phyloP scores from a whole-genome alignment of 441 rosid genomes.

The Mallotus repandus region DNA sequence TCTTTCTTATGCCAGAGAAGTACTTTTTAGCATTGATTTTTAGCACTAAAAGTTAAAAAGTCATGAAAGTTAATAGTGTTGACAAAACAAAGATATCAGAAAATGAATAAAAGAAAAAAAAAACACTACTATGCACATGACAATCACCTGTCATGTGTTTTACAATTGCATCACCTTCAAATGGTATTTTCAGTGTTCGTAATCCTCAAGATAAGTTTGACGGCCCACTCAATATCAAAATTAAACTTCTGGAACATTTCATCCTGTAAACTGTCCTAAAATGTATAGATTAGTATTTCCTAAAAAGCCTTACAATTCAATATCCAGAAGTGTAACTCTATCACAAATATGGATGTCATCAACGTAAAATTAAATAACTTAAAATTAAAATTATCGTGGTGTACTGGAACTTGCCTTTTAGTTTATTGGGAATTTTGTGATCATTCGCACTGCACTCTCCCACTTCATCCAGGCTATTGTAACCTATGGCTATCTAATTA shows the following conservation, averaged over 20 bases:
- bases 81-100: not conserved
- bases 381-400: not conserved
- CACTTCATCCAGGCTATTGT: too few species aligned
- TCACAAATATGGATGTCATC: not conserved
- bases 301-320: not conserved
- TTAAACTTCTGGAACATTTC: conserved; percentile 97
- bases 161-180: conserved; percentile 82
- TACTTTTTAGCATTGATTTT: conserved; percentile 94
- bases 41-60: conserved; percentile 70
- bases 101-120: conserved; percentile 5
- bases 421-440: too few species aligned
- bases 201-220: conserved; percentile 77
- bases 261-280: conserved; percentile 82
- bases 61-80: conserved; percentile 27
- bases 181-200: conserved; percentile 86
- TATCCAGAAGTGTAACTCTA: not conserved
- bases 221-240: conserved; percentile 96
- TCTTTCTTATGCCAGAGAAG: conserved; percentile 87
- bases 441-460: too few species aligned
- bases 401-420: too few species aligned
- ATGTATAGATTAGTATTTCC: conserved; percentile 14
- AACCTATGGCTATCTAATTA: not conserved
- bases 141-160: conserved; percentile 55
- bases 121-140: conserved; percentile 17
- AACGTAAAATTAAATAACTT: not conserved